Base-by-base conservation (phyloP, 371 early-diverging fungal genomes). In the Nosema muscidifuracis region DNA sequence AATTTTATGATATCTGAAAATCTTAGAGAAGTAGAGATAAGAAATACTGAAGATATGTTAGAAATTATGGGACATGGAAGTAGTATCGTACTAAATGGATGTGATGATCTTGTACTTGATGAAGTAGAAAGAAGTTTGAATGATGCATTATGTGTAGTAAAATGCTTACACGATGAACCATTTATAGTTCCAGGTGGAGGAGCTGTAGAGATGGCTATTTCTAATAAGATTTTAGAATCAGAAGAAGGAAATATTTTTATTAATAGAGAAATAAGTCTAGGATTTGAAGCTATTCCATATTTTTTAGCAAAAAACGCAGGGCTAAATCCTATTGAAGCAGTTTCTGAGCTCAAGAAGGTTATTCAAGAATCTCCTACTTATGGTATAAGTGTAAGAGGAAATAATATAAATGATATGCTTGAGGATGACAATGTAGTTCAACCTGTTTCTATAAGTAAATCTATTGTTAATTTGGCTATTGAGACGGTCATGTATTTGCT, bases 251-350 rank as follows among this genome's bases (percentile, higher is more conserved):
- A 92, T 85, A 94, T 94, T 84, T 87, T 96, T 82, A 89, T 99
- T 58, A 89, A 93, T 82, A 87, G 88, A 51, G 93, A 95, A 0
- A 92, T 92, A 82, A 94, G 95, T 58, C 91, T 91, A 82, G 96
- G 98, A 18, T 87, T 99, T 67, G 99, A 99, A 85, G 88, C 93
- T 30, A 95, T 99, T 76, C 98, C 99, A 13, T 89, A 94, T 81
- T 94, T 94, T 83, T 86, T 99, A 38, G 92, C 93, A 82, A 92
- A 91, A 83, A 99, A 99, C 84, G 95, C 97, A 69, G 99, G 99
- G 68, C 92, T 97, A 74, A 97, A 99, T 82, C 89, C 95, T 18
- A 95, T 95, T 13, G 92, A 92, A 83, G 89, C 93, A 71, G 85
- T 99, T 51, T 95, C 95, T 85, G 88, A 92, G 85, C 86, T 99